These are phyloP conservation scores for Lathyrus sativus DNA, from an alignment of 306 rosid species.

Conservation along the genomic window DNA sequence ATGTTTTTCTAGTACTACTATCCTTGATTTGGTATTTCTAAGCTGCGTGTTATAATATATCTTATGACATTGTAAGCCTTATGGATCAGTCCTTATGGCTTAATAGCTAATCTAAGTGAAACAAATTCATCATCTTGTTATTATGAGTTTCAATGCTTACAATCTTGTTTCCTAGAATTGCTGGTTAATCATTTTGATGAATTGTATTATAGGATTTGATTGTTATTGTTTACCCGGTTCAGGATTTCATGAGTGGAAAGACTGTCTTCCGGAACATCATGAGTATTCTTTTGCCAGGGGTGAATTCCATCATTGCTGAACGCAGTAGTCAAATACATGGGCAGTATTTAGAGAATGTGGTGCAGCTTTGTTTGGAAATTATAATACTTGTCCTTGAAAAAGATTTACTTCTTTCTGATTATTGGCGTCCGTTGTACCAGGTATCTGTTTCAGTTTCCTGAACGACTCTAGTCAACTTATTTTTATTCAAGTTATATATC, in stretches of 20 bases:
- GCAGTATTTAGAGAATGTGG: slow-evolving; percentile 83
- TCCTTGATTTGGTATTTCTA: slow-evolving; percentile 29
- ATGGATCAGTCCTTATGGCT: neutral
- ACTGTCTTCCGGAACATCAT: slow-evolving; percentile 85
- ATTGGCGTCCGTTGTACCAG: slow-evolving; percentile 94
- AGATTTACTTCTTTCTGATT: slow-evolving; percentile 87
- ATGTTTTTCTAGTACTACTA: slow-evolving; percentile 13
- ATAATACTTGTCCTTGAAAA: slow-evolving; percentile 78
- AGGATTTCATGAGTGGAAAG: slow-evolving; percentile 99
- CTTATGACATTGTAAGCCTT: slow-evolving; percentile 13
- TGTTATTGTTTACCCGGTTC: slow-evolving; percentile 32
- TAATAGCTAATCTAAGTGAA: slow-evolving; percentile 6
- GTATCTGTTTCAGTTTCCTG: slow-evolving; percentile 43
- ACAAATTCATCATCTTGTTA: slow-evolving; percentile 8
- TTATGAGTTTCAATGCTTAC: slow-evolving; percentile 20
- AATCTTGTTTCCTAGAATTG: slow-evolving; percentile 7
- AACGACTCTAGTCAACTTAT: neutral
- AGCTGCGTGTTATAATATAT: slow-evolving; percentile 10
- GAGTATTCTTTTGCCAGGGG: slow-evolving; percentile 90
- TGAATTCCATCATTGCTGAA: slow-evolving; percentile 67
- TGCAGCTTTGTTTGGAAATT: slow-evolving; percentile 87
- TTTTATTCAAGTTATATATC: neutral
- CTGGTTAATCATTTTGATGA: neutral
- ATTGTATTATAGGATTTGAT: neutral
- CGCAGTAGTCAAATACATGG: slow-evolving; percentile 80